A percentile compares a stretch with the other conserved stretches of the same genome.
These are phyloP conservation scores for Fraxinus sp. DNA, from an alignment of 305 asterid genomes.

Conservation along the genomic window DNA sequence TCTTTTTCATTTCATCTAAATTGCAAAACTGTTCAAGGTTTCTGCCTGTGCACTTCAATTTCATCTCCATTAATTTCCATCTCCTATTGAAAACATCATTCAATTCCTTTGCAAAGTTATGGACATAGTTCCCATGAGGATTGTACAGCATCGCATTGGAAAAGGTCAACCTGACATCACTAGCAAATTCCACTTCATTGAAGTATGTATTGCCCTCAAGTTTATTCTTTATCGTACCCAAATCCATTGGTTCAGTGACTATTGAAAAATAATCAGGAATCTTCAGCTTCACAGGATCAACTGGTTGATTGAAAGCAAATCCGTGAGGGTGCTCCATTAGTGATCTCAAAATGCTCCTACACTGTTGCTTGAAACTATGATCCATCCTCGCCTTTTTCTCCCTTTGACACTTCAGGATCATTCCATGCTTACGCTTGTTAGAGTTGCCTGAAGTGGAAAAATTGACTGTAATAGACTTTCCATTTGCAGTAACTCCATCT, in stretches of 20 bases:
- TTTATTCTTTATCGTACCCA: constrained; percentile 63
- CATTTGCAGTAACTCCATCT: not conserved
- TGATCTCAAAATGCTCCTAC: constrained; percentile 44
- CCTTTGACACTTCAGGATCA: constrained; percentile 31
- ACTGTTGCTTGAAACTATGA: constrained; percentile 40
- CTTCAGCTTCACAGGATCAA: constrained; percentile 59
- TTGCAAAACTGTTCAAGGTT: constrained; percentile 20
- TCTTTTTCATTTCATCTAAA: constrained; percentile 21
- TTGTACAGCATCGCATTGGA: constrained; percentile 69
- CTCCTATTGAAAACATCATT: constrained; percentile 41
- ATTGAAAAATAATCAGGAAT: constrained; percentile 76
- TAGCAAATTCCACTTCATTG: constrained; percentile 54
- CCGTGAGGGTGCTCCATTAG: constrained; percentile 46
- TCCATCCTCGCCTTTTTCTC: constrained; percentile 56
- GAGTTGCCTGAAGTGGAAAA: constrained; percentile 24
- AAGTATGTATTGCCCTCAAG: constrained; percentile 50
- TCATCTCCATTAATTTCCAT: constrained; percentile 54
- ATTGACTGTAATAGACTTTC: constrained; percentile 24
- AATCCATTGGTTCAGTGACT: constrained; percentile 73
- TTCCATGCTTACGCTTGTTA: constrained; percentile 49
- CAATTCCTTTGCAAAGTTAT: constrained; percentile 50
- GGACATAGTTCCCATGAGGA: constrained; percentile 46
- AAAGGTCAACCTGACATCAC: constrained; percentile 68
- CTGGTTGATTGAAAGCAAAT: constrained; percentile 57
- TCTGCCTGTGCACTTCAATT: constrained; percentile 34